phyloP scores from a whole-genome alignment of 768 basidiomycete genomes.

The Termitomyces sp. region DNA sequence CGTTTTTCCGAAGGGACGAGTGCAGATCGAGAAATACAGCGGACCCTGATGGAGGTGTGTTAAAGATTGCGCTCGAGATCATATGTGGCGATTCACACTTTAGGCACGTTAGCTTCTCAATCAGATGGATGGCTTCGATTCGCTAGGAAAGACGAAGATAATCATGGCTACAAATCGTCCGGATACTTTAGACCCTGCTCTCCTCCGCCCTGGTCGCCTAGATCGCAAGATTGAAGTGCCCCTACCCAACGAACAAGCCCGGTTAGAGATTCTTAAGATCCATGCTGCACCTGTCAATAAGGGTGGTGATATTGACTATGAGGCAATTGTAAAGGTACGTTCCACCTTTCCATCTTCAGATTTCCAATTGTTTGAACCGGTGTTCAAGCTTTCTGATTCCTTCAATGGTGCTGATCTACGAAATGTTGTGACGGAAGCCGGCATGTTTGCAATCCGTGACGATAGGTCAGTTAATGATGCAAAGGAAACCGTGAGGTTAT shows the following conservation, averaged over 20 bases:
- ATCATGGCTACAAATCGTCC: constrained; percentile 99
- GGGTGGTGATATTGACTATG: constrained; percentile 92
- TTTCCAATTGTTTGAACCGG: not conserved
- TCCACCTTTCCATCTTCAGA: not conserved
- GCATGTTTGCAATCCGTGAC: constrained; percentile 98
- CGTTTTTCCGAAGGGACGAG: constrained; percentile 90
- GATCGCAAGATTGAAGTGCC: constrained; percentile 99
- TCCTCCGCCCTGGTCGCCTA: constrained; percentile 91
- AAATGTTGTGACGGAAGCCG: constrained; percentile 93
- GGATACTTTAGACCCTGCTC: constrained; percentile 95
- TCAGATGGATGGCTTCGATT: constrained; percentile 99
- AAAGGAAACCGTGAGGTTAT: not conserved
- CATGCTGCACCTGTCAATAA: constrained; percentile 94
- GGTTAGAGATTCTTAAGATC: constrained; percentile 96
- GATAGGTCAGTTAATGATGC: constrained; percentile 56
- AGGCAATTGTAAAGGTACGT: constrained; percentile 90
- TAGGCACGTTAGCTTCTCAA: constrained; percentile 68
- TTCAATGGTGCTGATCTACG: constrained; percentile 97
- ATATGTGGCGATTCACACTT: not conserved
- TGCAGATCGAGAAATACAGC: constrained; percentile 97
- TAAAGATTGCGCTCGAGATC: not conserved
- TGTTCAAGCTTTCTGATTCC: constrained; percentile 67
- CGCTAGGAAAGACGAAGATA: constrained; percentile 89
- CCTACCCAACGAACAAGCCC: constrained; percentile 94
- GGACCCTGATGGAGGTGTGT: constrained; percentile 89